Evolutionary conservation across 192 early-diverging fungal species (phyloP), one percentile per base, ranked within the genome.

Genomic region (Powellomyces hirtus): DNA sequence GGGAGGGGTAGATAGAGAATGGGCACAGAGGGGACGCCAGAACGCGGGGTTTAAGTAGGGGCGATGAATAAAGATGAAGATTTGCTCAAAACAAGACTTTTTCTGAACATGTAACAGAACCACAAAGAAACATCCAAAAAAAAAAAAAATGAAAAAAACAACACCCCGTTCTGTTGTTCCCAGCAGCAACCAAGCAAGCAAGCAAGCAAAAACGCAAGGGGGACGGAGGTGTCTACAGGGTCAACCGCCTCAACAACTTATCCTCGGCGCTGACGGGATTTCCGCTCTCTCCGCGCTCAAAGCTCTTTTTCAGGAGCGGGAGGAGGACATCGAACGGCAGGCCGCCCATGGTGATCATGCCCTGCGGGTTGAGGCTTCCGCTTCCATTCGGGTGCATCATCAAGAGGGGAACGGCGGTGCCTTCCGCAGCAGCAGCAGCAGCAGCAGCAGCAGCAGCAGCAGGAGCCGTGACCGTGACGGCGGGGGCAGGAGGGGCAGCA

Each of bases 321-420:
- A 79, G 62, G 33, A 79, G 58, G 18, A 75, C 73, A 58, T 80
- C 78, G n/a, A 80, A 59, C 31, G 78, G 78, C 34, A 80, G 61
- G 1, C 78, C 78, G 35, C 55, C 78, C 71, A 80, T 71, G 24
- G 78, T 77, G 49, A 80, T 75, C 33, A 55, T 67, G 24, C 74
- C 68, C 46, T 24, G n/a, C 46, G 46, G 46, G 46, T 49, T 49
- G 4, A 49, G 46, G 26, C 46, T 49, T 24, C n/a, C 14, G 46
- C 46, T 49, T 14, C n/a, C 46, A 24, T 49, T 49, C 46, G 46
- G 46, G 46, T 49, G 46, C n/a, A 49, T 18, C 5, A 24, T 49
- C 18, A 18, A 8, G 10, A 42, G 40, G 40, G 10, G n/a, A n/a
- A n/a, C 40, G 8, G 40, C 40, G 40, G 40, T 18, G 18, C 18